Percentiles rank a stretch among this genome's conserved stretches.
phyloP scores from a whole-genome alignment of 2,329 filamentous ascomycete species.

The Cercospora sp. region DNA sequence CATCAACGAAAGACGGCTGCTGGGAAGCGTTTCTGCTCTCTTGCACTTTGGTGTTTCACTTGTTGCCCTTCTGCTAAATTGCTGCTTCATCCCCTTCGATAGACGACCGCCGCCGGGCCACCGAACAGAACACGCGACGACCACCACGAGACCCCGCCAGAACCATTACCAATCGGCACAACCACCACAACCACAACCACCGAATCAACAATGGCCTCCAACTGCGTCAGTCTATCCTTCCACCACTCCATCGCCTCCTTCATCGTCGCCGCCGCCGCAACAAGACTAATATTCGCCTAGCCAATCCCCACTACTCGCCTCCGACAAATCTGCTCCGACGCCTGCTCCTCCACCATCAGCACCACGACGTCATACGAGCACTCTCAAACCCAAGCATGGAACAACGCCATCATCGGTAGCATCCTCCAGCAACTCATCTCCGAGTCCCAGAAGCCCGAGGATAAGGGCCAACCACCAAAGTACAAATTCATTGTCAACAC shows the following conservation, averaged over 20 bases:
- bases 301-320: conserved; percentile 75
- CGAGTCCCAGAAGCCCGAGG: conserved; percentile 46
- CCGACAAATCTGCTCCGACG: conserved; percentile 82
- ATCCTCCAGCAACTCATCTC: conserved; percentile 77
- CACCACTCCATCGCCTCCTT: conserved; percentile 5
- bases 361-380: conserved; percentile 82
- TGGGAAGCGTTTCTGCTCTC: neutral
- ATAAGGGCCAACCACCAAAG: conserved; percentile 53
- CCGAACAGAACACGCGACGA: conserved; percentile 5
- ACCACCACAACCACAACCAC: neutral
- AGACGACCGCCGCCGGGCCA: neutral
- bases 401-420: conserved; percentile 83
- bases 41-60: neutral
- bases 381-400: conserved; percentile 81
- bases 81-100: neutral
- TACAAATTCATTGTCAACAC: conserved; percentile 98
- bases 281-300: conserved; percentile 47
- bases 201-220: conserved; percentile 19
- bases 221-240: conserved; percentile 18
- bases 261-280: neutral
- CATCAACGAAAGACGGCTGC: neutral
- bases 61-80: neutral
- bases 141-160: neutral
- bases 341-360: conserved; percentile 76
- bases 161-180: neutral